phyloP scores from a whole-genome alignment of 768 basidiomycete genomes.

The Hortiboletus flavorubellus region DNA sequence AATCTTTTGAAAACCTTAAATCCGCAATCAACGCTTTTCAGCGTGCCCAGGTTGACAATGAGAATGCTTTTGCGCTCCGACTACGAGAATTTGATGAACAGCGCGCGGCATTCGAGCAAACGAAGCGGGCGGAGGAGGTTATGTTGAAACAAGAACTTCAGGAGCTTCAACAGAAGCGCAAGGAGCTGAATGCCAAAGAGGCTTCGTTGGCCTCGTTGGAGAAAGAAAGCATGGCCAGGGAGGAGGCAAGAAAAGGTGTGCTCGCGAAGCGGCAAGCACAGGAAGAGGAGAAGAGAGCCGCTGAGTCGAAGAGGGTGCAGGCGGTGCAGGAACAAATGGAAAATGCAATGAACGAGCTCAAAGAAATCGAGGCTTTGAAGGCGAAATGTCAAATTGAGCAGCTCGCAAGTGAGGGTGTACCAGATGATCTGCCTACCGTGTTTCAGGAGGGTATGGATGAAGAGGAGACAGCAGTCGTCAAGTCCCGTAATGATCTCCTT shows the following conservation, averaged over 20 bases:
- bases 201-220: conserved; percentile 18
- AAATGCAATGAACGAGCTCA: conserved; percentile 17
- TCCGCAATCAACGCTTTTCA: conserved; percentile 5
- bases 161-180: conserved; percentile 18
- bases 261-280: conserved; percentile 21
- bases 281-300: conserved; percentile 23
- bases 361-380: conserved; percentile 8
- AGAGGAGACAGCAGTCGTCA: conserved; percentile 9
- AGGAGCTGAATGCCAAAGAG: conserved; percentile 21
- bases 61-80: conserved; percentile 12
- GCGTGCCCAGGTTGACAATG: conserved; percentile 14
- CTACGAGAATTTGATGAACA: conserved; percentile 14
- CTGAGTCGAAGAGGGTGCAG: conserved; percentile 15
- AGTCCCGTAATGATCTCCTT: conserved; percentile 11
- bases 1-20: conserved; percentile 13
- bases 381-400: conserved; percentile 1
- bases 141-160: conserved; percentile 17
- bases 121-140: conserved; percentile 17
- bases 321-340: conserved; percentile 20
- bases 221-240: conserved; percentile 24
- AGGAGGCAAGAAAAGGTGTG: conserved; percentile 20
- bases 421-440: conserved; percentile 17
- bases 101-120: conserved; percentile 21
- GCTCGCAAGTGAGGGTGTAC: neutral
- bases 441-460: conserved; percentile 23